Base-by-base conservation (phyloP, 2,329 filamentous ascomycete genomes). In the Diaporthe sp. region DNA sequence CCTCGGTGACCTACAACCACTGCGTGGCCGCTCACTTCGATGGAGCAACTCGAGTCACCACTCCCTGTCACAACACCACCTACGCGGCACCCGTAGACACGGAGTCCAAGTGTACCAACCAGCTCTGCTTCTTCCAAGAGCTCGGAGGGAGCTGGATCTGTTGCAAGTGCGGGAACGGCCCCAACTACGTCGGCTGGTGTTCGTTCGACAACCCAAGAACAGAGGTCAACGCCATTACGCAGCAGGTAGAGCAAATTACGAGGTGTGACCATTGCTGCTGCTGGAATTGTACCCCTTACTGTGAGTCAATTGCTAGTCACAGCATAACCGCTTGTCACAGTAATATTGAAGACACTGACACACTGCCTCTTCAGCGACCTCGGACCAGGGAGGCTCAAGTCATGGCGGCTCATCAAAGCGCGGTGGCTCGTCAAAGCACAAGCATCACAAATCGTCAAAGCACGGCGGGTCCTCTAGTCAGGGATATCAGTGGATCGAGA, bases 1-100 rank as follows among this genome's bases (percentile, higher is more conserved):
- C 86, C n/a, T 89, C 88, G 61, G 84, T 89, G 77, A 86, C 85
- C 76, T 90, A 88, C 87, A 84, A 88, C 78, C 89, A 89, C 80
- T 90, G 88, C 77, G 86, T 87, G 28, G 82, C 84, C 68, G 85
- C 84, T 68, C 78, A 83, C 75, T 86, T 89, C 74, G 87, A 90
- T 79, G 80, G 88, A 42, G 80, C 83, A 47, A 89, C 87, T 0
- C 87, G 88, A 25, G 86, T 87, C 74, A 85, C 87, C 78, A 85
- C 85, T 47, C 85, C 87, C 45, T 90, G 89, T 80, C 80, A 80
- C 72, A 87, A 88, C 72, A 84, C 84, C 45, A 86, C 84, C 10
- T 89, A 89, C 77, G 86, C 85, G 9, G 81, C 82, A 1, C 83
- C 84, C 3, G 87, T 89, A 77, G 81, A 84, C 50, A 84, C 84